Percentiles rank a stretch among this genome's conserved stretches.
These are phyloP conservation scores for Kwoniella sp. DNA, from an alignment of 768 basidiomycete genomes.

Conservation along the genomic window DNA sequence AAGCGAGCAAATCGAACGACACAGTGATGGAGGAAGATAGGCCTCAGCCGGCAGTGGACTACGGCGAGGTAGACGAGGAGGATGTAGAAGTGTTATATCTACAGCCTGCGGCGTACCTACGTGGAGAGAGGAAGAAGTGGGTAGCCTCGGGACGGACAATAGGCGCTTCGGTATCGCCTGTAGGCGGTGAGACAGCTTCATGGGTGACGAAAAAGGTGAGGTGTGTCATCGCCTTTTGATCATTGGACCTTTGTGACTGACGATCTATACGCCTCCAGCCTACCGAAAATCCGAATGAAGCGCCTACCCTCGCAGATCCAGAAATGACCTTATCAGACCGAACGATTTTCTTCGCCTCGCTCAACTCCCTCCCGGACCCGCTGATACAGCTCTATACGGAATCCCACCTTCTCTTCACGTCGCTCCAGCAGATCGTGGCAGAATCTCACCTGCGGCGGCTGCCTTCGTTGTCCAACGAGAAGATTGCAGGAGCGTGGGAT, in stretches of 20 bases:
- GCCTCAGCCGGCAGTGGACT: too few relatives aligned
- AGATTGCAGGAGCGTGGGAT: slow-evolving; percentile 39
- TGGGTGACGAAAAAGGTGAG: slow-evolving; percentile 39
- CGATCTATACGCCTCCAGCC: slow-evolving; percentile 26
- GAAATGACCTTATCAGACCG: slow-evolving; percentile 26
- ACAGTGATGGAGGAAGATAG: slow-evolving; percentile 5
- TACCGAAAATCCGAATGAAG: slow-evolving; percentile 27
- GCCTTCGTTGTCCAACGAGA: slow-evolving; percentile 20
- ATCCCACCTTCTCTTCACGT: slow-evolving; percentile 48
- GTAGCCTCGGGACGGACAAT: slow-evolving; percentile 31
- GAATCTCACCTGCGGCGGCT: slow-evolving; percentile 30
- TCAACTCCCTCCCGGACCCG: slow-evolving; percentile 26
- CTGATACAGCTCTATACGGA: slow-evolving; percentile 43
- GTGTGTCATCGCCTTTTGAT: background rate
- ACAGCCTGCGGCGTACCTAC: slow-evolving; percentile 30
- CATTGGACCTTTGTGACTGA: too few relatives aligned
- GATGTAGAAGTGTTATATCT: slow-evolving; percentile 30
- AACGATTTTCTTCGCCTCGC: slow-evolving; percentile 35
- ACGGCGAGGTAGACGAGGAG: slow-evolving; percentile 11
- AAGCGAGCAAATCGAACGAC: background rate
- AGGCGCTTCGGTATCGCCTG: slow-evolving; percentile 27
- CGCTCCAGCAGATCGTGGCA: slow-evolving; percentile 45
- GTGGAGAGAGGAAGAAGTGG: slow-evolving; percentile 39
- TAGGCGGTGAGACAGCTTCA: slow-evolving; percentile 39
- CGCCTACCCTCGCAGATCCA: slow-evolving; percentile 16